Percentiles rank a stretch among this genome's conserved stretches.
These are phyloP conservation scores for Jaltomata sinuosa DNA, from an alignment of 257 asterid genomes.

Conservation along the genomic window DNA sequence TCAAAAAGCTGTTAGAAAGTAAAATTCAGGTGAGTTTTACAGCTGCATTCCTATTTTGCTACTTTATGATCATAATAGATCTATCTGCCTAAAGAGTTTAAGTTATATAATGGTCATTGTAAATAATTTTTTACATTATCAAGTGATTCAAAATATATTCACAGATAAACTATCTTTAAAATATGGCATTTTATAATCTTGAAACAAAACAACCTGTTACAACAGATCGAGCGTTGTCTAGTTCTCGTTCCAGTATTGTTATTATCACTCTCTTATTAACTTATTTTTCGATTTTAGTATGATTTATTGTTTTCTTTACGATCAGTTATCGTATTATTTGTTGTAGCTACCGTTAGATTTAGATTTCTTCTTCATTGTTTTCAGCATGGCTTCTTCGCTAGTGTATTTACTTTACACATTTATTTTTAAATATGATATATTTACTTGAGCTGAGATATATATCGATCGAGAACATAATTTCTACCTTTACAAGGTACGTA, in stretches of 20 bases:
- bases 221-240: not conserved
- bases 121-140: no score
- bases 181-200: not conserved
- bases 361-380: not conserved
- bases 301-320: not conserved
- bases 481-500: not conserved
- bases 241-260: not conserved
- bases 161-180: no score
- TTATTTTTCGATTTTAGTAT: not conserved
- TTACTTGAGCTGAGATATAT: not conserved
- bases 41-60: not conserved
- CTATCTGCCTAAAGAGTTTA: no score
- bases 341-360: rapidly evolving
- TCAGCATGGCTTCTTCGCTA: not conserved
- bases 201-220: not conserved
- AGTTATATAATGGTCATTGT: no score
- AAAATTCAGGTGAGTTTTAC: not conserved
- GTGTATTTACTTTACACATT: not conserved
- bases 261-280: not conserved
- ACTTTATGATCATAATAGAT: no score
- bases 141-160: no score
- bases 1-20: slow-evolving; percentile 2
- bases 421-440: not conserved
- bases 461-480: not conserved
- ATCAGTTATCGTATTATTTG: not conserved